Conservation (phyloP, 306 rosid species). For the Cicer arietinum region DNA sequence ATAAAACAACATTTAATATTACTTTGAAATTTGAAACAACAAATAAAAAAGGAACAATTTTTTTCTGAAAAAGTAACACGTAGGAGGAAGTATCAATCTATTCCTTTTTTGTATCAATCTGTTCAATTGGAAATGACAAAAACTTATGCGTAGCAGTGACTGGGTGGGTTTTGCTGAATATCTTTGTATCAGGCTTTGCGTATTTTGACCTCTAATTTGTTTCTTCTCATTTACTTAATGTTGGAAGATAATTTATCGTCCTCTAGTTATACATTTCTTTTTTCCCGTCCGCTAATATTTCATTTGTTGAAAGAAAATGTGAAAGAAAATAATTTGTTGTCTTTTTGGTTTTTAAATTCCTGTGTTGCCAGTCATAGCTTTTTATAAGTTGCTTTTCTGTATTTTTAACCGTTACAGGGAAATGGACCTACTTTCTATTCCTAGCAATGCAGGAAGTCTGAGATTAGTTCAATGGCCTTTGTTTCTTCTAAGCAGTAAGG, state of each 20-base stretch:
- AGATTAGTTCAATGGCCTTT: conserved; percentile 98
- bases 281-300: not conserved
- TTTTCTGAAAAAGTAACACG: no score
- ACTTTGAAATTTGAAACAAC: no score
- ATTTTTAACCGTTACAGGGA: conserved; percentile 67
- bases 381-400: conserved; percentile 4
- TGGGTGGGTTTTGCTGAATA: not conserved
- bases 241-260: not conserved
- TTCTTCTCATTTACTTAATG: not conserved
- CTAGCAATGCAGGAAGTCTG: conserved; percentile 91
- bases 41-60: no score
- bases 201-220: not conserved
- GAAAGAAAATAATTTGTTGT: conserved; percentile 7
- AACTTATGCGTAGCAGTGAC: not conserved
- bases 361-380: conserved; percentile 9
- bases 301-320: not conserved
- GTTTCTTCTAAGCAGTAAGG: conserved; percentile 98
- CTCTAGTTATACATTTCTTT: conserved; percentile 2
- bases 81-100: no score
- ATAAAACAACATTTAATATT: no score
- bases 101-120: no score
- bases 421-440: conserved; percentile 86
- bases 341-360: conserved; percentile 15
- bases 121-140: not conserved
- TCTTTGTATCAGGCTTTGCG: not conserved